Evolutionary conservation across 208 protist species (phyloP), one percentile per base, ranked within the genome.

Genomic region (Wallacemonas sp.): DNA sequence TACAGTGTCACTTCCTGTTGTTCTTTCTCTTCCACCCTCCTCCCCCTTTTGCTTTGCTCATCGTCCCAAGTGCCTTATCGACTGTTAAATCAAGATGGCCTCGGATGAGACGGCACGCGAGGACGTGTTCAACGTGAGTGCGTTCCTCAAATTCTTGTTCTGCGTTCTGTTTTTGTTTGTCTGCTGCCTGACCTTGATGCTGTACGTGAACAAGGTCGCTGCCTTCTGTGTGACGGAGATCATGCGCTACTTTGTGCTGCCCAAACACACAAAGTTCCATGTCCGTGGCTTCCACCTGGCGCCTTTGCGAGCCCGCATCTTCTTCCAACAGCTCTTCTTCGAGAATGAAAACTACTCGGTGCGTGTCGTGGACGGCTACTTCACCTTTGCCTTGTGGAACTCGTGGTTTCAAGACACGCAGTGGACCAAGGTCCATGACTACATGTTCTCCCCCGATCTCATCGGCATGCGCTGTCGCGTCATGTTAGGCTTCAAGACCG

Each of bases 281-380:
- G 47, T 94, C 27, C 72, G 83, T 6, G 80, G 78, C 17, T 52
- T 94, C 29, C 72, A 87, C 46, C 30, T 94, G 23, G 57, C 86
- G 2, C 83, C 84, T 1, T 70, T 94, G 48, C 80, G 80, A 30
- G 81, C 73, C 4, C 81, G 91, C 21, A 57, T 96, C 5, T 82
- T 94, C 39, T 90, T 94, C 46, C 73, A 90, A 39, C 70, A 87
- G 44, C 58, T 96, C 19, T 84, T 82, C 57, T 84, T 85, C 58
- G 83, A 87, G 43, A 83, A 88, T 33, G 84, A 90, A 58, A 92
- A 96, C 74, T 29, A 90, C 39, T 90, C 91, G 0, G 46, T 96
- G n/a, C 83, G 80, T 54, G 78, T 93, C 39, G 74, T 93, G 8
- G 91, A 96, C 58, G 91, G 91, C 14, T 90, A 96, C 68, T 41